Evolutionary conservation across 164 flowering plant species (phyloP).

Genomic region (Berberis thunbergii): DNA sequence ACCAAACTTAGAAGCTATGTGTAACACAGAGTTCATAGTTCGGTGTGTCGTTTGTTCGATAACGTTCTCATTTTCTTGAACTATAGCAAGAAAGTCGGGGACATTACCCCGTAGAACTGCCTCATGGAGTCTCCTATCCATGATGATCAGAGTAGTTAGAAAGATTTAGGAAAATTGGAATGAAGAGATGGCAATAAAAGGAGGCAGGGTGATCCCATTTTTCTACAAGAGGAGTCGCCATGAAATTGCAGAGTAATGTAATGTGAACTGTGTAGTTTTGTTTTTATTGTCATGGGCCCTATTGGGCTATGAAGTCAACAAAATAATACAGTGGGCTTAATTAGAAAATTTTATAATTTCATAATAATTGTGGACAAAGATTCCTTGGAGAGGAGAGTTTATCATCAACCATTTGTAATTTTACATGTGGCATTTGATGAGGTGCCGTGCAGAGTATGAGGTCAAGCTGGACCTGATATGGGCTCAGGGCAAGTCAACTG

Average conservation of each 20-base stretch:
- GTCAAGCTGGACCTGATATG: no score
- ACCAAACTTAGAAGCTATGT: slow-evolving; percentile 37
- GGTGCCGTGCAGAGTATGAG: no score
- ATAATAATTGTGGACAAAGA: no score
- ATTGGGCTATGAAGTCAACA: neutral
- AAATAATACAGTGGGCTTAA: neutral
- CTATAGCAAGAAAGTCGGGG: slow-evolving; percentile 19
- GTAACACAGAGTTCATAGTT: slow-evolving; percentile 29
- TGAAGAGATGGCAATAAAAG: neutral
- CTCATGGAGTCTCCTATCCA: slow-evolving; percentile 37
- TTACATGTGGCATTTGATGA: no score
- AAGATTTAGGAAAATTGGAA: neutral
- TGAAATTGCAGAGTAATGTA: slow-evolving; percentile 11
- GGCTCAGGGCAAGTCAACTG: no score
- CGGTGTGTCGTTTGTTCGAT: slow-evolving; percentile 18
- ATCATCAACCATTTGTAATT: no score
- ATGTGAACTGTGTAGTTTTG: neutral
- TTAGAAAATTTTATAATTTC: neutral
- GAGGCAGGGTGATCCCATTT: neutral
- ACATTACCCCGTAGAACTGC: slow-evolving; percentile 30
- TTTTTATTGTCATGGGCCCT: neutral
- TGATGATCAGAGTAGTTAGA: neutral
- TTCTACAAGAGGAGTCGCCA: slow-evolving; percentile 11
- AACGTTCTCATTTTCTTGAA: slow-evolving; percentile 19
- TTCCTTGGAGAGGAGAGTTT: no score